Evolutionary conservation across 2,329 filamentous ascomycete genomes (phyloP), one percentile per base, ranked within the genome.

Genomic region (Chaetomium sp.): DNA sequence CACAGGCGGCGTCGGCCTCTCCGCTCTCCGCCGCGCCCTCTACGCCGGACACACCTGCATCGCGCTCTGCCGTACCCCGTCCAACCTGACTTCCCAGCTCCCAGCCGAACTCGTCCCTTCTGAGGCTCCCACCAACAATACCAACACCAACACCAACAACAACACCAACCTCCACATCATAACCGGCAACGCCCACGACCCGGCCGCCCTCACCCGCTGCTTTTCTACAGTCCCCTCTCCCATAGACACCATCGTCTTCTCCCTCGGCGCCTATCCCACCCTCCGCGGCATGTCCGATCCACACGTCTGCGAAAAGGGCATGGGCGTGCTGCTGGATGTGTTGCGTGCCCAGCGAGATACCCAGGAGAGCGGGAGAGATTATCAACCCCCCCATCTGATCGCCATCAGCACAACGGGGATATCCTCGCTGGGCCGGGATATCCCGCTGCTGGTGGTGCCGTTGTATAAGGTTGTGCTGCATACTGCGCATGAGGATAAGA

Each of bases 21-120:
- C 76, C 2, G 70, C 72, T 12, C 74, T 82, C 42, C 71, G 71
- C 32, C 69, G 70, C 42, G 68, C 72, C 33, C 73, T 82, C 7
- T 69, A 71, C 12, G 74, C 72, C 9, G 74, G 75, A 37, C 71
- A 76, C 64, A 68, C 64, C 6, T 79, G 77, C 67, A 68, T 75
- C 49, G 78, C 75, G 46, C 71, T 82, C 38, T 78, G 72, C 63
- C 77, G 79, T 44, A 75, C 70, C 1, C 75, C 79, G 6, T 69
- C 72, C 48, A 80, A 78, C 58, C 75, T 83, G 32, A 10, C 47
- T 45, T 34, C 64, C 45, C 59, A 69, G 8, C 61, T 79, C 50
- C 19, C 19, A 27, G 19, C 19, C 19, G 19, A 27, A 2, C 19
- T 27, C 19, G 19, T 27, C 19, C 19, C 19, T 27, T 27, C 19